Conservation (phyloP, 495 filamentous ascomycete genomes). For the Hypoxylon lenormandii region DNA sequence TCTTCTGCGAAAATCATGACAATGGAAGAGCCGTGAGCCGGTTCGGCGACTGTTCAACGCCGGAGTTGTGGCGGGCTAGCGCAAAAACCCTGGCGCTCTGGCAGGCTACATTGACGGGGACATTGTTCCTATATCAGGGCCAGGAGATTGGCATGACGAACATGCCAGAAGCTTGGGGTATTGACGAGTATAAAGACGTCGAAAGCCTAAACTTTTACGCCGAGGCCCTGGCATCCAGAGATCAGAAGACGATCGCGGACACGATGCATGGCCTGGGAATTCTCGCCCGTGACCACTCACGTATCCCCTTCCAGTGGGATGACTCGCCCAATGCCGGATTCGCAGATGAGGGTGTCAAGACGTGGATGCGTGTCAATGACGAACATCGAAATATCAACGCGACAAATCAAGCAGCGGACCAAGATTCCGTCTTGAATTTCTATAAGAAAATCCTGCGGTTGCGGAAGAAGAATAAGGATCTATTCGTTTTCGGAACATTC, state of each 20-base stretch:
- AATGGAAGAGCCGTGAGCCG: conserved; percentile 73
- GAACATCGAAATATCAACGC: conserved; percentile 66
- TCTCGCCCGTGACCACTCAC: conserved; percentile 66
- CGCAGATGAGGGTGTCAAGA: conserved; percentile 52
- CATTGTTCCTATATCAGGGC: conserved; percentile 79
- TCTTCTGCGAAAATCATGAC: conserved; percentile 81
- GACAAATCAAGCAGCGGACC: conserved; percentile 56
- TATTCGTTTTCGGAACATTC: conserved; percentile 63
- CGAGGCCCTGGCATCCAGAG: conserved; percentile 50
- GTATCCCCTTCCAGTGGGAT: conserved; percentile 74
- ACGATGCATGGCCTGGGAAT: conserved; percentile 69
- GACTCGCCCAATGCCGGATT: conserved; percentile 64
- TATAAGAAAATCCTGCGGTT: conserved; percentile 60
- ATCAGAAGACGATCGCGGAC: conserved; percentile 62
- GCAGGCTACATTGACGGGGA: conserved; percentile 71
- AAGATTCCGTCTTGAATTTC: conserved; percentile 59
- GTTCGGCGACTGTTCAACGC: conserved; percentile 62
- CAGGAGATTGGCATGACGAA: conserved; percentile 83
- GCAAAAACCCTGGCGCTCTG: conserved; percentile 75
- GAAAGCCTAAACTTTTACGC: conserved; percentile 75
- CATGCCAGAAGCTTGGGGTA: conserved; percentile 71
- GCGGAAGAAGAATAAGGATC: conserved; percentile 56
- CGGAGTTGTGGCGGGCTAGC: conserved; percentile 58
- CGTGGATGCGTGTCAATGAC: conserved; percentile 72
- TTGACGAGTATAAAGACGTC: conserved; percentile 78